Conservation (phyloP, 1,284 basidiomycete species). For the Chondrostereum purpureum region DNA sequence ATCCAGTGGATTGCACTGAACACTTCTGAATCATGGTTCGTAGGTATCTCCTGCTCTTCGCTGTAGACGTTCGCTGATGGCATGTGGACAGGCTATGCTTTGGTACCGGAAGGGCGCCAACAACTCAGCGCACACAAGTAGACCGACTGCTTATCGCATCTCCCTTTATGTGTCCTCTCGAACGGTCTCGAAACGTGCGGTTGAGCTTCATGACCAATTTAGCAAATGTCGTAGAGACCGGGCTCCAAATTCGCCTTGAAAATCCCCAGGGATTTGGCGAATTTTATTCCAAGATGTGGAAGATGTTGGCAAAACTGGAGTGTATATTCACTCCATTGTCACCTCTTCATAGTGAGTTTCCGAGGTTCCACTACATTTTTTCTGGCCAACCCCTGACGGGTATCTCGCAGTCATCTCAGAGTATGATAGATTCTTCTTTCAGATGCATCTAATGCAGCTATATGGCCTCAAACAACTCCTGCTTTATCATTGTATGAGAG, state of each 20-base stretch:
- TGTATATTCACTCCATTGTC: not conserved
- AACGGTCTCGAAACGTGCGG: not conserved
- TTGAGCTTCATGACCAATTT: not conserved
- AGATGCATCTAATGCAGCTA: not conserved
- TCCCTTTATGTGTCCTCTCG: not conserved
- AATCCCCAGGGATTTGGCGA: not conserved
- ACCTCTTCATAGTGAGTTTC: constrained; percentile 1
- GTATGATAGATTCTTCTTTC: constrained; percentile 1
- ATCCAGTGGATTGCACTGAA: constrained; percentile 2
- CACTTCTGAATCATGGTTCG: not conserved
- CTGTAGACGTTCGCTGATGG: not conserved
- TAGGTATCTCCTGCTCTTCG: not conserved
- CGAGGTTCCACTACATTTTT: not conserved
- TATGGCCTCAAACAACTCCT: not conserved
- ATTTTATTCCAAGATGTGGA: not conserved
- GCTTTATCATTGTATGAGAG: not conserved
- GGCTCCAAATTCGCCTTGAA: not conserved
- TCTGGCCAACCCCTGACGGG: not conserved
- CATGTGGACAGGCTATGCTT: not conserved
- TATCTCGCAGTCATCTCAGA: constrained; percentile 1
- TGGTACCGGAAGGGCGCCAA: not conserved
- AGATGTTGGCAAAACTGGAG: not conserved
- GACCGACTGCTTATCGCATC: not conserved
- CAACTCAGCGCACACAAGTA: not conserved
- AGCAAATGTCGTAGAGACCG: not conserved